A percentile compares a stretch with the other conserved stretches of the same genome.
Conservation (phyloP, 495 filamentous ascomycete species). For the Penicillium cataractarum region DNA sequence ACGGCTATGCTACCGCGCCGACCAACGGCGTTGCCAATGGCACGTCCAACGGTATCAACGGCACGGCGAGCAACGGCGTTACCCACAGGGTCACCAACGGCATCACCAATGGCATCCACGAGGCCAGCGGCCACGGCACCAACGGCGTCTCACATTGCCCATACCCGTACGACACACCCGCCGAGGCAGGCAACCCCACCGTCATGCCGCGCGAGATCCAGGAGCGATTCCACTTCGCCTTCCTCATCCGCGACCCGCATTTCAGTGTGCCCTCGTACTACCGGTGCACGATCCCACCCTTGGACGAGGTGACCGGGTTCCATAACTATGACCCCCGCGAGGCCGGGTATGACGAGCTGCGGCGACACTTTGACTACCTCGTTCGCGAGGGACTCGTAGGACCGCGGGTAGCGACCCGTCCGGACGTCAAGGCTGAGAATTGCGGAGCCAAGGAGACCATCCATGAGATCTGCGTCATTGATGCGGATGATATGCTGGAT, state of each 20-base stretch:
- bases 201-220: conserved; percentile 74
- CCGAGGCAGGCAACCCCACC: conserved; percentile 75
- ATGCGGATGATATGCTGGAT: conserved; percentile 93
- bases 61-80: conserved; percentile 23
- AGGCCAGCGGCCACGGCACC: conserved; percentile 20
- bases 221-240: conserved; percentile 85
- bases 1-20: conserved; percentile 31
- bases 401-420: conserved; percentile 57
- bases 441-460: conserved; percentile 21
- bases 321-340: conserved; percentile 80
- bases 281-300: conserved; percentile 91
- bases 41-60: conserved; percentile 19
- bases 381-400: conserved; percentile 62
- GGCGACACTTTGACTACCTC: conserved; percentile 83
- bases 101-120: background rate
- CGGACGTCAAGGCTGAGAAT: conserved; percentile 26
- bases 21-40: conserved; percentile 24
- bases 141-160: conserved; percentile 35
- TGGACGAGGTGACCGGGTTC: conserved; percentile 81
- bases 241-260: conserved; percentile 92
- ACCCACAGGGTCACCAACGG: conserved; percentile 12
- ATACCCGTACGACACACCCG: conserved; percentile 59
- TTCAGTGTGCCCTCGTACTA: conserved; percentile 88
- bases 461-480: conserved; percentile 80
- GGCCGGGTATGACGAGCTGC: conserved; percentile 87